Evolutionary conservation across 805 yeast genomes (phyloP).

Genomic region (Millerozyma miso): DNA sequence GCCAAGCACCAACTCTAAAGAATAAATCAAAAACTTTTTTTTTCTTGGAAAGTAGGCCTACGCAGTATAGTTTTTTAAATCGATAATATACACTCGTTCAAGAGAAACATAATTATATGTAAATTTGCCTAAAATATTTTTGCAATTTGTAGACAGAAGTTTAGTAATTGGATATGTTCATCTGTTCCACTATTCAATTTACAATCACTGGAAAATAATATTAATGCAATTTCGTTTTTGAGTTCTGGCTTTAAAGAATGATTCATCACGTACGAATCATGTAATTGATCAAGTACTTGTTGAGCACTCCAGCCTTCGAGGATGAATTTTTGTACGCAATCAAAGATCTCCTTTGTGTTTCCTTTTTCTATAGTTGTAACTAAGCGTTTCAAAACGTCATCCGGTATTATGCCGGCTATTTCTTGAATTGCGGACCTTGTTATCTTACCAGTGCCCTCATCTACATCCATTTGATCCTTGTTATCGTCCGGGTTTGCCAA

Average conservation of each 20-base stretch:
- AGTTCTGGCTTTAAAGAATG: constrained; percentile 46
- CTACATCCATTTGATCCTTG: constrained; percentile 27
- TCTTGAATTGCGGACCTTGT: constrained; percentile 53
- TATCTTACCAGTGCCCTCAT: constrained; percentile 27
- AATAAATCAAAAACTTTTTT: no score
- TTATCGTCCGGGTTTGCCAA: constrained; percentile 15
- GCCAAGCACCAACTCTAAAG: background rate
- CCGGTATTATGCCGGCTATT: constrained; percentile 72
- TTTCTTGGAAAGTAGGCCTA: no score
- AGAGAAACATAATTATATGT: no score
- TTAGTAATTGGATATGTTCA: constrained; percentile 78
- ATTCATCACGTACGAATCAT: constrained; percentile 58
- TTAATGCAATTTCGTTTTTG: constrained; percentile 61
- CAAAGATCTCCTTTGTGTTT: constrained; percentile 27
- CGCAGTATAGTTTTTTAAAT: no score
- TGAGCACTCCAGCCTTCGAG: constrained; percentile 78
- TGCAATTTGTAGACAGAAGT: constrained; percentile 42
- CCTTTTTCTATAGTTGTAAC: constrained; percentile 27
- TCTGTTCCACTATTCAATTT: constrained; percentile 81
- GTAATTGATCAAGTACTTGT: constrained; percentile 67
- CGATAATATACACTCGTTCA: no score
- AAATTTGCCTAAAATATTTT: constrained; percentile 10
- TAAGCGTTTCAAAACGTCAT: constrained; percentile 39
- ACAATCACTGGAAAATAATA: constrained; percentile 71
- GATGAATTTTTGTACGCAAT: constrained; percentile 47